Evolutionary conservation across 352 stramenopile genomes (phyloP), one percentile per base, ranked within the genome.

Genomic region (Phytophthora vignae): DNA sequence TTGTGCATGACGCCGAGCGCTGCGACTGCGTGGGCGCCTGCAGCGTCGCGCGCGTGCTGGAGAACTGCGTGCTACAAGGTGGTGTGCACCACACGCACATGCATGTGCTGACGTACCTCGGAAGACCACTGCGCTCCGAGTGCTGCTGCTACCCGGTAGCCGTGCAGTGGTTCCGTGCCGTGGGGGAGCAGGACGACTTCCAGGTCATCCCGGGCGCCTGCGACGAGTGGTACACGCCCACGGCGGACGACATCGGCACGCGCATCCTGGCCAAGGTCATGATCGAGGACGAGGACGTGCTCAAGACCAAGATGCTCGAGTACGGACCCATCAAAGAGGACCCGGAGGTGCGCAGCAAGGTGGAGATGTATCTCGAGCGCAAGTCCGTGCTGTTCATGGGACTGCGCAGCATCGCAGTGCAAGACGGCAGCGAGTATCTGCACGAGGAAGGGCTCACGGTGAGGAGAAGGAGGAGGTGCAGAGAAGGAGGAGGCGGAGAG

Each of bases 1-100:
- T 87, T 55, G 67, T 77, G 50, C 86, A 94, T 62, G 73, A 81
- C 25, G 40, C 70, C 9, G 83, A 91, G 27, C 81, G 80, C 25
- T 94, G 86, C 68, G 77, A 88, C 33, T 90, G 67, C 49, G 70
- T 85, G 15, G 84, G 82, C 36, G 61, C 73, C 57, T 96, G 88
- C 52, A 85, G 76, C 53, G 87, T 93, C n/a, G 50, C 76, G 11
- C 79, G 78, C 54, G 82, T 96, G 22, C 78, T 96, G 3, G 84
- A 93, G 50, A 82, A 90, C 49, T 91, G 85, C 50, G 83, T 88
- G 53, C 65, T 96, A 22, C 88, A 96, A 74, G 87, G 87, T 71
- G 87, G 88, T 68, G 79, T 94, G 56, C 88, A 96, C 74, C 88
- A 96, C 80, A 93, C 88, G 33, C 85, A 96, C 65, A 81, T 94